Evolutionary conservation across 2,329 filamentous ascomycete species (phyloP).

Genomic region (Talaromyces sp.): DNA sequence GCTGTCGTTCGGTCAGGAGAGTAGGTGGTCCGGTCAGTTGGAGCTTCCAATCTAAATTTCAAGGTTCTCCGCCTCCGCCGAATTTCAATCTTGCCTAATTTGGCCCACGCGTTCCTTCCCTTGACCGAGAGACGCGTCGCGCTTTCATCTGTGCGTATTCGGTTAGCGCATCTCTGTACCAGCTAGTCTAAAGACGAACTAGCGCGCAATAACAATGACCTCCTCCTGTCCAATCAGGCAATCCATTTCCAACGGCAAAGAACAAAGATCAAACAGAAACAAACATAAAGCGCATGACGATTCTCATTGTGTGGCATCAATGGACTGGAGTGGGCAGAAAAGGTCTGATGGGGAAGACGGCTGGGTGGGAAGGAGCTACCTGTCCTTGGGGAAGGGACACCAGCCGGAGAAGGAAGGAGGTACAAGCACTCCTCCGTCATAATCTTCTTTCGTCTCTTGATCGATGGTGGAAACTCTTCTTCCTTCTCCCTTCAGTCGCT

Average conservation of each 20-base stretch:
- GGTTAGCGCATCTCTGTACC: neutral
- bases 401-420: neutral
- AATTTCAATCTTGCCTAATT: conserved; percentile 12
- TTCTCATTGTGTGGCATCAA: neutral
- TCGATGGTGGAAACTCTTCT: neutral
- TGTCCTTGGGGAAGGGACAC: neutral
- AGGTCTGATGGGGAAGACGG: conserved; percentile 26
- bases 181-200: neutral
- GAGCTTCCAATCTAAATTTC: neutral
- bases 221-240: neutral
- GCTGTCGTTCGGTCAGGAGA: neutral
- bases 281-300: neutral
- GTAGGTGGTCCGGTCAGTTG: neutral
- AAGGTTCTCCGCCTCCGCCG: neutral
- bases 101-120: conserved; percentile 1
- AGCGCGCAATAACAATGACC: neutral
- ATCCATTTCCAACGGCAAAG: neutral
- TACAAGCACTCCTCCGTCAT: neutral
- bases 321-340: neutral
- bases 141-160: neutral
- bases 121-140: neutral
- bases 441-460: neutral
- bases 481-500: conserved; percentile 17
- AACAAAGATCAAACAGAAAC: neutral
- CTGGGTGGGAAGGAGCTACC: conserved; percentile 30